These are phyloP conservation scores for Skeletonema potamos DNA, from an alignment of 108 stramenopile genomes.

Conservation along the genomic window DNA sequence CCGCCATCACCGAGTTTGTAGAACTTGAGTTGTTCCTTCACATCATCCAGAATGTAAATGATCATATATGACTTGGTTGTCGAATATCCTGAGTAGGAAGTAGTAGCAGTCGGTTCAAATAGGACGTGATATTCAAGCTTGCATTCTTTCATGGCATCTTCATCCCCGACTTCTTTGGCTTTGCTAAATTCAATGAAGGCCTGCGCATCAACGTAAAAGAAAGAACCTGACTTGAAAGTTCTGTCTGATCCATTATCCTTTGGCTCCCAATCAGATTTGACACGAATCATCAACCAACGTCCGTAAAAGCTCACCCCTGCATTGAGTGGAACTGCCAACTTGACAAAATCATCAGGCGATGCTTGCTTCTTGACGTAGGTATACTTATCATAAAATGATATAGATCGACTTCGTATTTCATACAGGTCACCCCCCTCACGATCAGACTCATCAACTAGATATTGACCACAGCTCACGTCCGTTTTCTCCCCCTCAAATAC, in stretches of 20 bases:
- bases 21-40: conserved; percentile 77
- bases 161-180: conserved; percentile 55
- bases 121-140: conserved; percentile 59
- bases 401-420: conserved; percentile 64
- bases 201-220: conserved; percentile 60
- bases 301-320: conserved; percentile 66
- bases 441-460: conserved; percentile 65
- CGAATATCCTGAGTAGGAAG: conserved; percentile 69
- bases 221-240: conserved; percentile 65
- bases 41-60: conserved; percentile 77
- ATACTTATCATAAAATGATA: conserved; percentile 85
- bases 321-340: conserved; percentile 72
- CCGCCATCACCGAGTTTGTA: conserved; percentile 69
- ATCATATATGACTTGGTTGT: conserved; percentile 83
- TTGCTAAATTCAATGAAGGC: conserved; percentile 55
- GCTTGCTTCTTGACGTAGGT: conserved; percentile 55
- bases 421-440: conserved; percentile 70
- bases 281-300: conserved; percentile 60
- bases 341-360: conserved; percentile 51
- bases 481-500: conserved; percentile 88
- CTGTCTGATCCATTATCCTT: conserved; percentile 45
- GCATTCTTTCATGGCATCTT: conserved; percentile 15
- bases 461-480: conserved; percentile 79
- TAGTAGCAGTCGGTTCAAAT: conserved; percentile 77
- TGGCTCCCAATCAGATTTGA: conserved; percentile 83